These are phyloP conservation scores for Pistacia vera DNA, from an alignment of 345 rosid genomes.

Conservation along the genomic window DNA sequence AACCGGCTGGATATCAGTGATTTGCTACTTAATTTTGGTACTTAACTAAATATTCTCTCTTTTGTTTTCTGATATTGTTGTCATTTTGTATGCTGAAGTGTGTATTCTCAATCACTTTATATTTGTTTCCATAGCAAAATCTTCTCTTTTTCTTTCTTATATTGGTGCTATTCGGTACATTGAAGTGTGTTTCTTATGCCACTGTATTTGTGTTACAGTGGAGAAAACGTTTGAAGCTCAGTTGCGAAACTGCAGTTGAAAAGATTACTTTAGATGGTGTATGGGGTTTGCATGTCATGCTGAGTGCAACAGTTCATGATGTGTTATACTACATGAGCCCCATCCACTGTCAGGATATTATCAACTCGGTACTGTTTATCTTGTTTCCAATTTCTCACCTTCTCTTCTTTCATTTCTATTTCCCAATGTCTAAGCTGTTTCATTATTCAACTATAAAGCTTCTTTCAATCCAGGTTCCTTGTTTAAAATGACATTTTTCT, in stretches of 20 bases:
- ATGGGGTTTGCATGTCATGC: conserved; percentile 77
- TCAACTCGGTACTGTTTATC: conserved; percentile 67
- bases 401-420: conserved; percentile 6
- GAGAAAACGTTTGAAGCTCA: conserved; percentile 97
- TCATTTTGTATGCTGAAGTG: too few relatives aligned
- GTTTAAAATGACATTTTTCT: not conserved
- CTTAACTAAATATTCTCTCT: not conserved
- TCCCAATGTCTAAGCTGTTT: not conserved
- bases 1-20: not conserved
- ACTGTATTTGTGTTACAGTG: conserved; percentile 53
- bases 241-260: conserved; percentile 95
- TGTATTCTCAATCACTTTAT: too few relatives aligned
- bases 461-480: not conserved
- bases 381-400: conserved; percentile 1
- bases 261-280: conserved; percentile 97
- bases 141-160: not conserved
- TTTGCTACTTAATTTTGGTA: not conserved
- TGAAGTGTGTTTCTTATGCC: not conserved
- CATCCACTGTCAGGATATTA: conserved; percentile 90
- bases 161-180: not conserved
- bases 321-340: conserved; percentile 99
- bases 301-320: conserved; percentile 97
- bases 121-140: too few relatives aligned
- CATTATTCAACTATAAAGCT: conserved; percentile 3
- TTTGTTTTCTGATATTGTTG: too few relatives aligned